phyloP scores from a whole-genome alignment of 345 rosid genomes.

The Citrus medica region DNA sequence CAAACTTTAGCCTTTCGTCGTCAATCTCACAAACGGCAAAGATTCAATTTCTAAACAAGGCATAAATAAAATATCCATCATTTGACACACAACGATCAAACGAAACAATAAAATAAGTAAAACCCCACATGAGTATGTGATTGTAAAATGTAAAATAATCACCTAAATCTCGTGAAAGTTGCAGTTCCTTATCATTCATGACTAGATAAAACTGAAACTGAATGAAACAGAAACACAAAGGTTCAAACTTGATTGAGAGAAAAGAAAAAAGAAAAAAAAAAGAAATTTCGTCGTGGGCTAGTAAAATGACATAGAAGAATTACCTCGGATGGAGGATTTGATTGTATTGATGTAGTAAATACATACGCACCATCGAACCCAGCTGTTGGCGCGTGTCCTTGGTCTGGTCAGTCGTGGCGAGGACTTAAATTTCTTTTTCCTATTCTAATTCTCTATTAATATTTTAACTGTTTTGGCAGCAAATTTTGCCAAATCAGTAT shows the following conservation, averaged over 20 bases:
- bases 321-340: background rate
- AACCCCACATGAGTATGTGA: background rate
- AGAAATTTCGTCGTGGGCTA: background rate
- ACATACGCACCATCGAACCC: conserved; percentile 5
- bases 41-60: background rate
- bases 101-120: background rate
- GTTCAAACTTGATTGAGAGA: background rate
- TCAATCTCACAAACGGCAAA: background rate
- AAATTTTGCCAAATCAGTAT: background rate
- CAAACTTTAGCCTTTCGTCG: background rate
- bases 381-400: background rate
- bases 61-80: background rate
- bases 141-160: background rate
- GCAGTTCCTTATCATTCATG: background rate
- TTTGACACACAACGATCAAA: background rate
- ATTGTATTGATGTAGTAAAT: background rate
- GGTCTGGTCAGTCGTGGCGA: background rate
- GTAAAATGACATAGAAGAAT: background rate
- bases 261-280: background rate
- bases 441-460: background rate
- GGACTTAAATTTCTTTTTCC: background rate
- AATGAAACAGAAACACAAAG: background rate
- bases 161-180: background rate
- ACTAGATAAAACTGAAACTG: background rate
- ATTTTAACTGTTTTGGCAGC: conserved; percentile 1